Evolutionary conservation across 192 early-diverging fungal genomes (phyloP).

Genomic region (Rhizophagus sp.): DNA sequence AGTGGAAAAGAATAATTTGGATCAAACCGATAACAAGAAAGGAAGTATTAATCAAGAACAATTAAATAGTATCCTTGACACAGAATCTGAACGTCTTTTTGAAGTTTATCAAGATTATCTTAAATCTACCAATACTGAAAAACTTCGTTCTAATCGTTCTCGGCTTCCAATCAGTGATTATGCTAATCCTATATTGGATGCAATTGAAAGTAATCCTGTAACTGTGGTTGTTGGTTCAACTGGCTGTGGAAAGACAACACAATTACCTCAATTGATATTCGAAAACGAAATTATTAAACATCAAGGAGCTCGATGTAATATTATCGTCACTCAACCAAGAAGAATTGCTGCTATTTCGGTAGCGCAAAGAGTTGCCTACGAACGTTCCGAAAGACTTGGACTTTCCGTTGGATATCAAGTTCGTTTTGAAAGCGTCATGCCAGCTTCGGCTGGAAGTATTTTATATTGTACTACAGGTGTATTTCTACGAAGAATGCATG

Average conservation of each 20-base stretch:
- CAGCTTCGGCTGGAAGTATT: constrained; percentile 41
- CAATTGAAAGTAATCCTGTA: constrained; percentile 45
- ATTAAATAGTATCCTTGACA: constrained; percentile 8
- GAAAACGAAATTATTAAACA: constrained; percentile 49
- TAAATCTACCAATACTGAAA: constrained; percentile 31
- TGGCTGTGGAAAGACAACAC: constrained; percentile 63
- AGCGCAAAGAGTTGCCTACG: constrained; percentile 56
- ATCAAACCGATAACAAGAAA: background rate
- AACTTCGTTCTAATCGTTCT: constrained; percentile 34
- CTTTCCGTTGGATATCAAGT: constrained; percentile 48
- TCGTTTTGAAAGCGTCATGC: constrained; percentile 43
- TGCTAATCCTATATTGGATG: constrained; percentile 34
- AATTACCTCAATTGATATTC: constrained; percentile 71
- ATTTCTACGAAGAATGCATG: constrained; percentile 61
- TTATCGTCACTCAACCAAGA: constrained; percentile 64
- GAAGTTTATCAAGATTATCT: constrained; percentile 34
- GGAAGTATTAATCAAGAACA: background rate
- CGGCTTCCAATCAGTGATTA: constrained; percentile 44
- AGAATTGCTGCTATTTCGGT: constrained; percentile 77
- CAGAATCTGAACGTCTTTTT: constrained; percentile 38
- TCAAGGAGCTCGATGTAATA: constrained; percentile 44
- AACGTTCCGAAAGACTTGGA: constrained; percentile 46
- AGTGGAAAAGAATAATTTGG: background rate
- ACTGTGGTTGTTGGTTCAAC: constrained; percentile 51
- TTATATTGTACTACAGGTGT: constrained; percentile 72